Percentiles rank a stretch among this genome's conserved stretches.
Conservation (phyloP, 2,329 filamentous ascomycete species). For the Nemania serpens region DNA sequence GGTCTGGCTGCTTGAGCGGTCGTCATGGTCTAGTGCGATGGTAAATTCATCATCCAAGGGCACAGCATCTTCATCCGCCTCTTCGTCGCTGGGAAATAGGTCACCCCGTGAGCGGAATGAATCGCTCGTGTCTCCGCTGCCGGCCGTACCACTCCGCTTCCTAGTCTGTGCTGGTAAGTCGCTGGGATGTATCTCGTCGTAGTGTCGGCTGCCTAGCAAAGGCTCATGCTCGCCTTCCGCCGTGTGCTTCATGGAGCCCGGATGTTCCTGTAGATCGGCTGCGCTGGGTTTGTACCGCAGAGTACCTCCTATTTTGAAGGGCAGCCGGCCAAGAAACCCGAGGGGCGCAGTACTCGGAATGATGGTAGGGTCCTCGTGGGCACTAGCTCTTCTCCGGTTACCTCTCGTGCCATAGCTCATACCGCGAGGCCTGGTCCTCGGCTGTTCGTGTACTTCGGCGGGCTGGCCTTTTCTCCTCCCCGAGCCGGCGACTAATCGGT, state of each 20-base stretch:
- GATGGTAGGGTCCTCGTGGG: conserved; percentile 79
- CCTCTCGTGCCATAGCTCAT: conserved; percentile 88
- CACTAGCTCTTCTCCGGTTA: conserved; percentile 50
- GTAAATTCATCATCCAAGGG: conserved; percentile 92
- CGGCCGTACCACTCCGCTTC: conserved; percentile 77
- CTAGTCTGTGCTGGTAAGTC: conserved; percentile 48
- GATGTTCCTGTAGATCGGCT: conserved; percentile 87
- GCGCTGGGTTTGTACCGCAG: conserved; percentile 89
- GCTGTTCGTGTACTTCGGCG: conserved; percentile 39
- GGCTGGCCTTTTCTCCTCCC: conserved; percentile 44
- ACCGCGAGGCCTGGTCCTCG: conserved; percentile 62
- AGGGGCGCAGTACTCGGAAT: conserved; percentile 85
- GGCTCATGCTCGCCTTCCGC: conserved; percentile 67
- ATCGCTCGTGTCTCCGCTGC: conserved; percentile 80
- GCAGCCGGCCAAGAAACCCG: conserved; percentile 81
- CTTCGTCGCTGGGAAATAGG: conserved; percentile 83
- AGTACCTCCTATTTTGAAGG: conserved; percentile 82
- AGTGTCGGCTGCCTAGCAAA: conserved; percentile 55
- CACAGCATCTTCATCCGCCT: conserved; percentile 91
- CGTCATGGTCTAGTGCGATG: conserved; percentile 78
- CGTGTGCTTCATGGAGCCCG: conserved; percentile 55
- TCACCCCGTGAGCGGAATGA: conserved; percentile 88
- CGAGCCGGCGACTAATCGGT: conserved; percentile 76
- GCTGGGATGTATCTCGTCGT: conserved; percentile 29
- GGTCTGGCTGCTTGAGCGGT: conserved; percentile 70